A percentile compares a stretch with the other conserved stretches of the same genome.
Evolutionary conservation across 768 basidiomycete genomes (phyloP).

Genomic region (Suillus spraguei): DNA sequence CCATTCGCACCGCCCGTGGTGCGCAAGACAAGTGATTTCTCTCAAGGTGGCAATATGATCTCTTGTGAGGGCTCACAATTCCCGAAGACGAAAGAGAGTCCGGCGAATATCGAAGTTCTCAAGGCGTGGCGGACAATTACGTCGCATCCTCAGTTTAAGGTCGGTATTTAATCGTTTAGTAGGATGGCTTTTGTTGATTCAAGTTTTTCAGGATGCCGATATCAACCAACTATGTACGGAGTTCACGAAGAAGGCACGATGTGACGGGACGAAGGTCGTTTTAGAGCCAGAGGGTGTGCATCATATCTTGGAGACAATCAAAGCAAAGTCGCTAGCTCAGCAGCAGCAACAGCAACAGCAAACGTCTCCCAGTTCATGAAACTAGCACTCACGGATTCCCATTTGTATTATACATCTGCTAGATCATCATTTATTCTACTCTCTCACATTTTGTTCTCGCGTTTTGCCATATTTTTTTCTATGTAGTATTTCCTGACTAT

Average conservation of each 20-base stretch:
- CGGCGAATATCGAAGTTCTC: constrained; percentile 75
- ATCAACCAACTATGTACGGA: constrained; percentile 79
- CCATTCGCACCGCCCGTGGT: constrained; percentile 28
- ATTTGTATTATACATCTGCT: constrained; percentile 3
- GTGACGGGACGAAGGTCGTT: constrained; percentile 84
- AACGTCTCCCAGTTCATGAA: neutral
- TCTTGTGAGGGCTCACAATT: constrained; percentile 68
- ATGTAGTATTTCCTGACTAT: constrained; percentile 6
- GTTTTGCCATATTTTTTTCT: neutral
- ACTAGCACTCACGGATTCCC: neutral
- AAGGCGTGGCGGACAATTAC: constrained; percentile 81
- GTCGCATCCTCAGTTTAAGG: constrained; percentile 76
- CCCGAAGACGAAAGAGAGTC: constrained; percentile 68
- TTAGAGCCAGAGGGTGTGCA: constrained; percentile 54
- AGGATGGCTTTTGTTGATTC: constrained; percentile 7
- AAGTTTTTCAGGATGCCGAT: constrained; percentile 60
- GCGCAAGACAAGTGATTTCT: constrained; percentile 46
- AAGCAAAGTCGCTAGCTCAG: constrained; percentile 26
- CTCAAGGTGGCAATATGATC: constrained; percentile 51
- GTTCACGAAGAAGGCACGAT: constrained; percentile 80
- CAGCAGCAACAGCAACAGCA: constrained; percentile 11
- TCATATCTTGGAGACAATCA: constrained; percentile 45
- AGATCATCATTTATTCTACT: constrained; percentile 6
- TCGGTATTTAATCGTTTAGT: constrained; percentile 35
- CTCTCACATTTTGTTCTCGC: neutral